These are phyloP conservation scores for Eutypella sp. DNA, from an alignment of 2,329 filamentous ascomycete species.

Conservation along the genomic window DNA sequence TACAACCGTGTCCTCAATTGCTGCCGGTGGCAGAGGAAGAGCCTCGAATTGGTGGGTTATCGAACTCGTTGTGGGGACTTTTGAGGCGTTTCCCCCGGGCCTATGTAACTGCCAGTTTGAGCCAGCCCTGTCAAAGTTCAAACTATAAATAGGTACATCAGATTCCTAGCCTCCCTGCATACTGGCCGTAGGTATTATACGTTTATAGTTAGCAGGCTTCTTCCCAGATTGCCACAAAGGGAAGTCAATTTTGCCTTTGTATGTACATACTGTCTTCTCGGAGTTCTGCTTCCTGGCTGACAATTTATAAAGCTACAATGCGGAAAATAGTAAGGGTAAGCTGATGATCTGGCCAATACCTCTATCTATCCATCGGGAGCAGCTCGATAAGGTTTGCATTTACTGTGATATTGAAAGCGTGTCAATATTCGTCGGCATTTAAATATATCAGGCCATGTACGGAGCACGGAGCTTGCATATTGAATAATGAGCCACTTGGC, in stretches of 20 bases:
- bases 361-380: too few species aligned
- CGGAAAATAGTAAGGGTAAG: too few species aligned
- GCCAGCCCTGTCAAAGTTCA: background rate
- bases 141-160: background rate
- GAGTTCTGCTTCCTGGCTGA: too few species aligned
- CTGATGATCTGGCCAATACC: too few species aligned
- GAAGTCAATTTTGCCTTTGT: background rate
- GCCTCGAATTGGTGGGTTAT: background rate
- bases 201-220: background rate
- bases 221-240: background rate
- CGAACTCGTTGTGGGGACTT: too few species aligned
- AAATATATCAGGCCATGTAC: background rate
- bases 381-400: too few species aligned
- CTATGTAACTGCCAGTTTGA: background rate
- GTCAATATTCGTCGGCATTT: too few species aligned
- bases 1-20: conserved; percentile 32
- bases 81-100: background rate
- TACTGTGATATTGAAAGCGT: too few species aligned
- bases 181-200: background rate
- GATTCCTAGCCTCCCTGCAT: background rate
- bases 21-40: background rate
- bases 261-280: background rate
- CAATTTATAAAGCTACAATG: background rate
- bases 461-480: background rate
- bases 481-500: background rate